Evolutionary conservation across 2,329 filamentous ascomycete genomes (phyloP), one percentile per base, ranked within the genome.

Genomic region (Aspergillus caelatus): DNA sequence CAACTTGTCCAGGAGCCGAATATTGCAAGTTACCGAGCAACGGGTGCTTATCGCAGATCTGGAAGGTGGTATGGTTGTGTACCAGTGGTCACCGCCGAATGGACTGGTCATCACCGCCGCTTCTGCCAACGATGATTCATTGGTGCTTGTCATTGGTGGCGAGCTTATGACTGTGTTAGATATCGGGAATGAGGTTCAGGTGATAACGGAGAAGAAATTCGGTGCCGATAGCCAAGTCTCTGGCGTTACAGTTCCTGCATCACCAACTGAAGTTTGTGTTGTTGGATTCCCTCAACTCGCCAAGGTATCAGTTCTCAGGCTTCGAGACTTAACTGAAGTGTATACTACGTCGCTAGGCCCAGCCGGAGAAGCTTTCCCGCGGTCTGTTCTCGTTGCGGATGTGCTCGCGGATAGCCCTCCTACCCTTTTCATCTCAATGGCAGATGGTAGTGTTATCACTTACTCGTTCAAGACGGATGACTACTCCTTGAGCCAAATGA

Each of bases 261-360:
- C 86, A 41, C 80, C 89, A 16, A 81, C 84, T 5, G 83, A 86
- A 56, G 81, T 93, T 36, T 94, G 91, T 61, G 89, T 97, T 32
- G 85, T 95, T 19, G 94, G 93, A 1, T 95, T 96, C 78, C 98
- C 94, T 88, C 88, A 91, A 66, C 89, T 89, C n/a, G 91, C 92
- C 7, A 87, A 87, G 12, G 85, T 98, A 30, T 90, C 91, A 0
- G 82, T 98, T 39, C 82, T 97, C 52, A 85, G 89, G 63, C 76
- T 96, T 26, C 77, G 84, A 21, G 88, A 87, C 2, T 81, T 98
- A 3, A 79, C 88, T 36, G 85, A 88, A 1, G 78, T 93, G 0
- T 86, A 88, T 56, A 88, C 87, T 2, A 89, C 91, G 72, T 82
- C 83, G 2, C 79, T 94, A 14, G 81, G 83, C 0, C 75, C 86